These are phyloP conservation scores for Kurtzmaniella fragi DNA, from an alignment of 805 yeast species.

Conservation along the genomic window DNA sequence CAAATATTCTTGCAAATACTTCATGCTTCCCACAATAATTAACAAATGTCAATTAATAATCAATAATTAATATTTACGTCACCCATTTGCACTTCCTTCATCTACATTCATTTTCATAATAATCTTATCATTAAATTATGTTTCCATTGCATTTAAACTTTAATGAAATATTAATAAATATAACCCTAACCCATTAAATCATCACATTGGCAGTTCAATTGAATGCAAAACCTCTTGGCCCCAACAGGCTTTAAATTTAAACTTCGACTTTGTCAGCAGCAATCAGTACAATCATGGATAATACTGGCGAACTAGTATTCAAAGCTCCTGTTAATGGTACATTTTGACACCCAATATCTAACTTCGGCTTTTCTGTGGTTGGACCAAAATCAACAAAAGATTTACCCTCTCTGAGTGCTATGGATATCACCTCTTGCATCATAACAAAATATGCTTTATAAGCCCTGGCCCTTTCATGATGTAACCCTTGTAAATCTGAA, in stretches of 20 bases:
- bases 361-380: conserved; percentile 39
- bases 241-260: neutral
- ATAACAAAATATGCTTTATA: conserved; percentile 42
- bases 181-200: too few species aligned
- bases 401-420: conserved; percentile 32
- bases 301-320: conserved; percentile 18
- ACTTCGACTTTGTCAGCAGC: conserved; percentile 15
- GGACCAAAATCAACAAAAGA: conserved; percentile 43
- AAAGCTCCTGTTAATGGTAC: conserved; percentile 36
- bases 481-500: conserved; percentile 40
- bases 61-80: too few species aligned
- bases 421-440: conserved; percentile 42
- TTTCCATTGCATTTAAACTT: too few species aligned
- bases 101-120: too few species aligned
- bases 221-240: too few species aligned
- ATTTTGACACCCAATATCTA: conserved; percentile 33
- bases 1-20: too few species aligned
- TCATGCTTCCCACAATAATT: too few species aligned
- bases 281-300: conserved; percentile 10
- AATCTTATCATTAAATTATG: too few species aligned
- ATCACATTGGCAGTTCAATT: too few species aligned
- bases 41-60: too few species aligned
- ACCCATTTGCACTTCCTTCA: too few species aligned
- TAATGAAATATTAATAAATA: too few species aligned
- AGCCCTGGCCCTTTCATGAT: conserved; percentile 32